phyloP scores from a whole-genome alignment of 2,329 filamentous ascomycete genomes.

The Penicillium sp. region DNA sequence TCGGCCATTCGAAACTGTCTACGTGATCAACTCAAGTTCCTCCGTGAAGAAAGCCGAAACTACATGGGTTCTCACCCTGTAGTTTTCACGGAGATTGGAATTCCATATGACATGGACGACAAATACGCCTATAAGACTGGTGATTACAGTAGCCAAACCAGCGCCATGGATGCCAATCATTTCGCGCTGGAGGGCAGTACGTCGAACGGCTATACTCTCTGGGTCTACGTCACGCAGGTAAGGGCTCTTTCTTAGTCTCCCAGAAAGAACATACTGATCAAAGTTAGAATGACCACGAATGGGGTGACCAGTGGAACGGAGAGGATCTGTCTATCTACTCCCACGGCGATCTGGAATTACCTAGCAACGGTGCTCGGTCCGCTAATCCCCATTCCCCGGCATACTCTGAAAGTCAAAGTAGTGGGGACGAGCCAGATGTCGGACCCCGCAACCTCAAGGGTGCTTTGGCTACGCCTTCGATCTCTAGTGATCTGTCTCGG shows the following conservation, averaged over 20 bases:
- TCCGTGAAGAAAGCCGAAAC: slow-evolving; percentile 83
- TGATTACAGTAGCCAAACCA: slow-evolving; percentile 88
- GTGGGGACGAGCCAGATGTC: slow-evolving; percentile 53
- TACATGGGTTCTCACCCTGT: slow-evolving; percentile 87
- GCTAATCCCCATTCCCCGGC: slow-evolving; percentile 49
- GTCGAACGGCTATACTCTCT: slow-evolving; percentile 84
- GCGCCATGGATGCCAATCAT: slow-evolving; percentile 94
- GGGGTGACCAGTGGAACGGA: slow-evolving; percentile 96
- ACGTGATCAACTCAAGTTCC: slow-evolving; percentile 78
- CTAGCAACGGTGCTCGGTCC: slow-evolving; percentile 33
- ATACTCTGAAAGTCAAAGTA: slow-evolving; percentile 56
- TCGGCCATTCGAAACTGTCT: slow-evolving; percentile 93
- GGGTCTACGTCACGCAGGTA: slow-evolving; percentile 78
- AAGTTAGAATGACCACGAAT: slow-evolving; percentile 75
- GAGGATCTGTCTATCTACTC: slow-evolving; percentile 94
- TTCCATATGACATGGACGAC: slow-evolving; percentile 98
- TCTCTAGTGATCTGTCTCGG: slow-evolving; percentile 60
- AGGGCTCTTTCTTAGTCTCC: slow-evolving; percentile 3
- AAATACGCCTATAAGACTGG: slow-evolving; percentile 94
- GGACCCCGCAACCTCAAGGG: slow-evolving; percentile 75
- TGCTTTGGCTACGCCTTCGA: slow-evolving; percentile 59
- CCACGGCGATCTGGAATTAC: slow-evolving; percentile 70
- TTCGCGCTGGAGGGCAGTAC: slow-evolving; percentile 84
- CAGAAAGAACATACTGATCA: neutral
- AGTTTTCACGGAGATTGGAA: slow-evolving; percentile 91